Percentiles rank a stretch among this genome's conserved stretches.
Conservation (phyloP, 495 filamentous ascomycete genomes). For the Astrocystis sublimbata region DNA sequence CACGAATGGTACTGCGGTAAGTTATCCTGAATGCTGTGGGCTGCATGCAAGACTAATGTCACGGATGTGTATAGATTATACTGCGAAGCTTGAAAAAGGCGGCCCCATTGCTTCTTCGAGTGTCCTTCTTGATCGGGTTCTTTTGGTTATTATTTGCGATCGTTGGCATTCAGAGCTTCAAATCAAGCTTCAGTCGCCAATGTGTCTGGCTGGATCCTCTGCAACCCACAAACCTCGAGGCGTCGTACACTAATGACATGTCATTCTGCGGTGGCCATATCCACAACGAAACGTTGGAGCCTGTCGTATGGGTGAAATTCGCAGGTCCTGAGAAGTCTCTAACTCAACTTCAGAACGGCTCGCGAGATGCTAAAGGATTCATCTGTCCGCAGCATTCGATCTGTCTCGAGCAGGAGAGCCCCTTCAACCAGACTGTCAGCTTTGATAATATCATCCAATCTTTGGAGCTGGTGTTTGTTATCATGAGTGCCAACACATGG, state of each 20-base stretch:
- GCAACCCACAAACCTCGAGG: slow-evolving; percentile 43
- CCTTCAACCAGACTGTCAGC: slow-evolving; percentile 82
- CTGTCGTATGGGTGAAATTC: slow-evolving; percentile 65
- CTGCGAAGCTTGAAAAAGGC: slow-evolving; percentile 94
- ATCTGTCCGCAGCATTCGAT: slow-evolving; percentile 80
- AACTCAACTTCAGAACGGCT: slow-evolving; percentile 42
- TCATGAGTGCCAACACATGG: slow-evolving; percentile 98
- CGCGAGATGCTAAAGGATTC: slow-evolving; percentile 74
- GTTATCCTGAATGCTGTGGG: slow-evolving; percentile 23
- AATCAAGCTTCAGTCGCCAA: slow-evolving; percentile 82
- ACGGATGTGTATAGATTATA: slow-evolving; percentile 64
- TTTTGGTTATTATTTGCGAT: slow-evolving; percentile 99
- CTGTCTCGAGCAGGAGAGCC: slow-evolving; percentile 78
- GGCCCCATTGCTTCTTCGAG: slow-evolving; percentile 88
- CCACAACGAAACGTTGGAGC: slow-evolving; percentile 54
- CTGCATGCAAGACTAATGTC: slow-evolving; percentile 21
- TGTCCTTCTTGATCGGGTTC: slow-evolving; percentile 94
- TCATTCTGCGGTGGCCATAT: slow-evolving; percentile 88
- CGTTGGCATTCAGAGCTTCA: slow-evolving; percentile 95
- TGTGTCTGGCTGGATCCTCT: slow-evolving; percentile 81
- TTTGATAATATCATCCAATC: slow-evolving; percentile 95
- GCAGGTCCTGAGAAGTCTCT: slow-evolving; percentile 19
- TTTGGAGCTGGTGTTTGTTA: slow-evolving; percentile 93
- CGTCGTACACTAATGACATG: slow-evolving; percentile 55
- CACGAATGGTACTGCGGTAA: slow-evolving; percentile 85